Conservation (phyloP, 179 eudicot genomes). For the Beta macrorhiza region DNA sequence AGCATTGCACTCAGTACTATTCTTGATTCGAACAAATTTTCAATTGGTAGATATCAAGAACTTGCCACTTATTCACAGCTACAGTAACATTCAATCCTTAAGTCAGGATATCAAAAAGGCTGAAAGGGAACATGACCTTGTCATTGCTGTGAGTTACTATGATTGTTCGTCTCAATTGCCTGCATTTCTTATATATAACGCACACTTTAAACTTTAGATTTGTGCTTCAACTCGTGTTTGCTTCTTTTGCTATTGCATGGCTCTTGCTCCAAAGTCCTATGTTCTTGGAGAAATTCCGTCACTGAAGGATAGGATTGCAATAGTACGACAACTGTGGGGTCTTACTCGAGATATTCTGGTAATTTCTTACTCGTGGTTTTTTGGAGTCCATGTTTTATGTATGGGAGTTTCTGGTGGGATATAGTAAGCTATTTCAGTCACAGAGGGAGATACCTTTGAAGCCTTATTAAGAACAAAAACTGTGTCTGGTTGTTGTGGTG, state of each 20-base stretch:
- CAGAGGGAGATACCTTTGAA: neutral
- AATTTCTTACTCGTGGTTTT: constrained; percentile 12
- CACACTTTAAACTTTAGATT: neutral
- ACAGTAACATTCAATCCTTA: constrained; percentile 61
- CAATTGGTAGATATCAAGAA: constrained; percentile 53
- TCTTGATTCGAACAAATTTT: constrained; percentile 6
- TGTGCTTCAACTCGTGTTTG: constrained; percentile 15
- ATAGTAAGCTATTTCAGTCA: neutral
- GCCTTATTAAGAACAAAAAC: neutral
- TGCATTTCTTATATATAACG: neutral
- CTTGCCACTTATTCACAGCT: constrained; percentile 80
- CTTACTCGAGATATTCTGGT: constrained; percentile 87
- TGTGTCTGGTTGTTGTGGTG: neutral
- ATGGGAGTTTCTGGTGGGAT: neutral
- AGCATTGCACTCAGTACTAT: neutral
- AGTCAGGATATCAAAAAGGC: constrained; percentile 54
- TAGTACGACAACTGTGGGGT: constrained; percentile 90
- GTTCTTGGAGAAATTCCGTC: constrained; percentile 98
- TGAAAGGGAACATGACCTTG: constrained; percentile 87
- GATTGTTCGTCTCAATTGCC: neutral
- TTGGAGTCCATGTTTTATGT: neutral
- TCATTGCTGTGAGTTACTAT: constrained; percentile 76
- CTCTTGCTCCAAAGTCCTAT: constrained; percentile 57
- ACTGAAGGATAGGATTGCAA: constrained; percentile 72
- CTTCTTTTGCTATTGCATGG: neutral